These are phyloP conservation scores for Geranium brycei DNA, from an alignment of 345 rosid genomes.

Conservation along the genomic window DNA sequence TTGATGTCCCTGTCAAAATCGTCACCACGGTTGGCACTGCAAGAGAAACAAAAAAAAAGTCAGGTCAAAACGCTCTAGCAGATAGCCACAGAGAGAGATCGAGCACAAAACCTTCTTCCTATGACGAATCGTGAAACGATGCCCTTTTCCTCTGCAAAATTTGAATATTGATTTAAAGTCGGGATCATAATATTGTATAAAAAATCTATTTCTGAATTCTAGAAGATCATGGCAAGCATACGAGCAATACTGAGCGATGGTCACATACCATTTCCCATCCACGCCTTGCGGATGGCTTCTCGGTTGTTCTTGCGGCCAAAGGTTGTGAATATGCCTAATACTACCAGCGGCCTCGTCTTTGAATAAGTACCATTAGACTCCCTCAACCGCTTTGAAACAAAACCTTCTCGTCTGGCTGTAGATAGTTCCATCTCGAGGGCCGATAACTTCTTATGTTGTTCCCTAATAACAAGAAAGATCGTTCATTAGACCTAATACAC, in stretches of 20 bases:
- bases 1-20: slow-evolving; percentile 32
- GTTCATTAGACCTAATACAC: background rate
- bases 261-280: slow-evolving; percentile 71
- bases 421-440: slow-evolving; percentile 59
- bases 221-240: background rate
- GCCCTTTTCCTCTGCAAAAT: slow-evolving; percentile 57
- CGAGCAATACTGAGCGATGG: background rate
- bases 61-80: slow-evolving; percentile 7
- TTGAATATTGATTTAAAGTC: background rate
- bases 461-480: slow-evolving; percentile 36
- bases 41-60: slow-evolving; percentile 12
- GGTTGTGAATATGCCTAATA: slow-evolving; percentile 55
- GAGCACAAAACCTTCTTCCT: slow-evolving; percentile 62
- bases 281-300: slow-evolving; percentile 78
- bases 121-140: slow-evolving; percentile 67
- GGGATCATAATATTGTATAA: no score
- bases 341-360: slow-evolving; percentile 54
- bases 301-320: slow-evolving; percentile 69
- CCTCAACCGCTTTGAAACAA: slow-evolving; percentile 25
- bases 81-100: background rate
- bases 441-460: slow-evolving; percentile 65
- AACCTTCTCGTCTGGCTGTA: slow-evolving; percentile 56
- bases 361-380: slow-evolving; percentile 20
- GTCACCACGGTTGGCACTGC: slow-evolving; percentile 49
- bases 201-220: background rate